Percentiles rank a stretch among this genome's conserved stretches.
phyloP scores from a whole-genome alignment of 306 rosid genomes.

The Fragaria nilgerrensis region DNA sequence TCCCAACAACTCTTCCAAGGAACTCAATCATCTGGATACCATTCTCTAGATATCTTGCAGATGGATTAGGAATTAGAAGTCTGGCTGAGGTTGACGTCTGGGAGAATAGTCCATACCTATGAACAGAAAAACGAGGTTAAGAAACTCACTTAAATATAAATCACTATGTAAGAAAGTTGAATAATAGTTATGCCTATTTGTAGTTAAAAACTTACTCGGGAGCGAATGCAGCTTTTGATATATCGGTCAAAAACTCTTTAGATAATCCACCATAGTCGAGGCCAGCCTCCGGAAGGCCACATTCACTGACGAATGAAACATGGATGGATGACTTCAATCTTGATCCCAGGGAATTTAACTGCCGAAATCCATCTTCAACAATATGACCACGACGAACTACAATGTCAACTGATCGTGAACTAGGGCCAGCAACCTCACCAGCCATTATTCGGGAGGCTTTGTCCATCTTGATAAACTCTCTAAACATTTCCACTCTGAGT shows the following conservation, averaged over 20 bases:
- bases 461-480: conserved; percentile 93
- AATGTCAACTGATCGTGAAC: conserved; percentile 75
- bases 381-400: conserved; percentile 81
- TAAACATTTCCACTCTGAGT: conserved; percentile 91
- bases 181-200: background rate
- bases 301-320: conserved; percentile 95
- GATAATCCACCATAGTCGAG: conserved; percentile 98
- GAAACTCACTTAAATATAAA: conserved; percentile 24
- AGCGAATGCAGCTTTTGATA: conserved; percentile 83
- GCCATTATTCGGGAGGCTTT: conserved; percentile 93
- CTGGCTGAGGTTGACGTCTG: conserved; percentile 89
- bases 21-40: conserved; percentile 97
- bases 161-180: conserved; percentile 22
- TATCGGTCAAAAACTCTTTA: conserved; percentile 88
- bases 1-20: conserved; percentile 96
- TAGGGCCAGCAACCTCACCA: conserved; percentile 84
- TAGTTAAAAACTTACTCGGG: conserved; percentile 70
- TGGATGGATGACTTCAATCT: conserved; percentile 87
- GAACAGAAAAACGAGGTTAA: conserved; percentile 28
- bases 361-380: conserved; percentile 94
- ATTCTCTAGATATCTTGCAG: conserved; percentile 84
- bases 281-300: conserved; percentile 98
- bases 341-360: conserved; percentile 82
- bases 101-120: conserved; percentile 80
- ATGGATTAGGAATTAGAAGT: conserved; percentile 73